Evolutionary conservation across 2,329 filamentous ascomycete species (phyloP).

Genomic region (Alternaria sp.): DNA sequence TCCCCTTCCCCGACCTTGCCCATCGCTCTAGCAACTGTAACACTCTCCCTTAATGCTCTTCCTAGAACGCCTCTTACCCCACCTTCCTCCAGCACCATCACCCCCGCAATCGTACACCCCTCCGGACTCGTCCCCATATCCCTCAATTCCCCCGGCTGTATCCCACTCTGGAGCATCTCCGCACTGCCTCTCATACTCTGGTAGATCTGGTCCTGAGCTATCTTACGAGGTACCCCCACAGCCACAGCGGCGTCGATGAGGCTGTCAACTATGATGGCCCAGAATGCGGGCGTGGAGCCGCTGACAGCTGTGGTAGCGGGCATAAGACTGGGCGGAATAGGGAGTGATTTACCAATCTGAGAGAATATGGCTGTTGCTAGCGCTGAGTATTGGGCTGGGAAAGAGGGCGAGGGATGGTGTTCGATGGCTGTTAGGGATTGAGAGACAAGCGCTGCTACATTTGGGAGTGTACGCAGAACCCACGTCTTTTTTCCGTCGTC

Average conservation of each 20-base stretch:
- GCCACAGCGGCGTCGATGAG: slow-evolving; percentile 44
- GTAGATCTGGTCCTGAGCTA: slow-evolving; percentile 42
- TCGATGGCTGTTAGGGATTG: slow-evolving; percentile 53
- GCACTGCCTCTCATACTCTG: slow-evolving; percentile 44
- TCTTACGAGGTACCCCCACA: slow-evolving; percentile 33
- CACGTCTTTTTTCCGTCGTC: slow-evolving; percentile 34
- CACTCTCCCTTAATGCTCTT: slow-evolving; percentile 57
- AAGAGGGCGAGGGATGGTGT: slow-evolving; percentile 24
- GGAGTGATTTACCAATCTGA: slow-evolving; percentile 33
- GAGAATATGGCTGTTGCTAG: slow-evolving; percentile 35
- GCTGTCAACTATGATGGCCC: slow-evolving; percentile 43
- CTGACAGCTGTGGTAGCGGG: slow-evolving; percentile 39
- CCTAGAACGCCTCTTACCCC: slow-evolving; percentile 39
- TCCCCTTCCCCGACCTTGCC: slow-evolving; percentile 31
- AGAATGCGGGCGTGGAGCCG: slow-evolving; percentile 45
- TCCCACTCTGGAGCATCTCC: slow-evolving; percentile 40
- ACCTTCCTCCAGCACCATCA: slow-evolving; percentile 46
- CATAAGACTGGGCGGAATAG: slow-evolving; percentile 35
- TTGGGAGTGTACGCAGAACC: slow-evolving; percentile 56
- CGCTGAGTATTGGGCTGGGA: slow-evolving; percentile 22
- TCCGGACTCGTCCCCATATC: slow-evolving; percentile 43
- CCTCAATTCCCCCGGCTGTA: slow-evolving; percentile 38
- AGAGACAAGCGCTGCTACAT: slow-evolving; percentile 56
- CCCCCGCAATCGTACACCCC: slow-evolving; percentile 45
- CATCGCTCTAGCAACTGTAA: slow-evolving; percentile 57